Base-by-base conservation (phyloP, 75 land plant species). In the Selaginella moellendorffii region DNA sequence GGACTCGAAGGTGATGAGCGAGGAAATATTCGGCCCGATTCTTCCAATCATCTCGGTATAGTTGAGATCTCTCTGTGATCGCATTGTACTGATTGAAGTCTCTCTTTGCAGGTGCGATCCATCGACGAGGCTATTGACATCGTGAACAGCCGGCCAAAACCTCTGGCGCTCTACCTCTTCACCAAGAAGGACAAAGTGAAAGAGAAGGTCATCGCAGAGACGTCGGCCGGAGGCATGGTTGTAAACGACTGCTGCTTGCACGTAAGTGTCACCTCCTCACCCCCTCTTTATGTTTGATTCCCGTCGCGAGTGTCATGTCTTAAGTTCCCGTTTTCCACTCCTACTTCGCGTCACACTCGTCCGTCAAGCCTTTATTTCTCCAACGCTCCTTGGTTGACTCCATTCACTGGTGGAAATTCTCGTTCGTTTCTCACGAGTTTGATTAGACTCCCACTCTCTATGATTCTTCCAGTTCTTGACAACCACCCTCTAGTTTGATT, bases 1-100 rank as follows among this genome's bases (percentile, higher is more conserved):
- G 36, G 80, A 83, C 58, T 60, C 97, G 19, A 56, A 63, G n/a
- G 72, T 90, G 17, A 90, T 90, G 97, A 67, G 60, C 8, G 88
- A 90, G 54, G 97, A 87, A 68, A 90, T 90, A 22, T 87, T 90
- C 68, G 97, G 97, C 0, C 97, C 97, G 0, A 62, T 90, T 61
- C 82, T 90, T 24, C 88, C 93, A 22, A 81, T 90, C 17, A 54
- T 89, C 29, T 77, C 86, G 17, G 95, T 88, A 67, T n/a, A 36
- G 46, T 36, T 5, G 14, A 5, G 46, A 36, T 36, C 14, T 36
- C 10, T 14, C 10, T 36, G 46, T 36, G 46, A 5, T 36, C 14
- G 46, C 14, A 36, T 5, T 36, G 14, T 36, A 36, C 14, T 36
- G 46, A 14, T 36, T 36, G 46, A 14, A 36, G 14, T 36, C n/a